These are phyloP conservation scores for Paradendryphiella salina DNA, from an alignment of 2,329 filamentous ascomycete genomes.

Conservation along the genomic window DNA sequence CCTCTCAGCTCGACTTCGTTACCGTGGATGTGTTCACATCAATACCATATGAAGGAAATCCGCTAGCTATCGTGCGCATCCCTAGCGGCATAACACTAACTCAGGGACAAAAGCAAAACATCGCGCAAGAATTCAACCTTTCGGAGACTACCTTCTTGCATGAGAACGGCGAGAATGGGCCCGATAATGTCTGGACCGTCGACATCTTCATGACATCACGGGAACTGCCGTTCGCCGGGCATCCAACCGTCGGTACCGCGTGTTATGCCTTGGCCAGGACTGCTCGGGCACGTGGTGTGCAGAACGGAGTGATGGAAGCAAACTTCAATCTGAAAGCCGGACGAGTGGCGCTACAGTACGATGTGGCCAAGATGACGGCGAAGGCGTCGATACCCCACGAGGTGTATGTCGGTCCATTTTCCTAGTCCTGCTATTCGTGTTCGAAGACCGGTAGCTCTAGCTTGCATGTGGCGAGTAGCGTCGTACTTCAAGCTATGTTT, in stretches of 20 bases:
- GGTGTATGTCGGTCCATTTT: slow-evolving; percentile 54
- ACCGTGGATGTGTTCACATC: slow-evolving; percentile 56
- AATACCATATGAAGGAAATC: slow-evolving; percentile 57
- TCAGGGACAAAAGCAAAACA: slow-evolving; percentile 57
- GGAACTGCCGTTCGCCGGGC: slow-evolving; percentile 62
- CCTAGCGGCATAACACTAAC: slow-evolving; percentile 43
- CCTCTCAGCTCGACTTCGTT: slow-evolving; percentile 37
- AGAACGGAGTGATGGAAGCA: slow-evolving; percentile 38
- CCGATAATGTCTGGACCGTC: slow-evolving; percentile 48
- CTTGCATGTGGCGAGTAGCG: too few species aligned
- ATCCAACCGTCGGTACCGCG: slow-evolving; percentile 60
- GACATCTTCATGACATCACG: slow-evolving; percentile 58
- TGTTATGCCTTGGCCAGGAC: slow-evolving; percentile 50
- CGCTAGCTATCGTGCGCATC: slow-evolving; percentile 59
- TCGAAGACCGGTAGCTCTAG: neutral
- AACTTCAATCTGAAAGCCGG: slow-evolving; percentile 52
- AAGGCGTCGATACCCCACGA: slow-evolving; percentile 69
- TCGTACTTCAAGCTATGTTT: neutral
- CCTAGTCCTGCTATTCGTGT: neutral
- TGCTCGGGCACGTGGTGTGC: slow-evolving; percentile 23
- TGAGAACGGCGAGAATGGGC: slow-evolving; percentile 29
- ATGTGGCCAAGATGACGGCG: slow-evolving; percentile 51
- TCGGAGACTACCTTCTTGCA: slow-evolving; percentile 62
- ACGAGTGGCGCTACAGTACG: slow-evolving; percentile 49
- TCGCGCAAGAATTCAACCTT: slow-evolving; percentile 62